These are phyloP conservation scores for Aspergillus melleus DNA, from an alignment of 2,329 filamentous ascomycete genomes.

Conservation along the genomic window DNA sequence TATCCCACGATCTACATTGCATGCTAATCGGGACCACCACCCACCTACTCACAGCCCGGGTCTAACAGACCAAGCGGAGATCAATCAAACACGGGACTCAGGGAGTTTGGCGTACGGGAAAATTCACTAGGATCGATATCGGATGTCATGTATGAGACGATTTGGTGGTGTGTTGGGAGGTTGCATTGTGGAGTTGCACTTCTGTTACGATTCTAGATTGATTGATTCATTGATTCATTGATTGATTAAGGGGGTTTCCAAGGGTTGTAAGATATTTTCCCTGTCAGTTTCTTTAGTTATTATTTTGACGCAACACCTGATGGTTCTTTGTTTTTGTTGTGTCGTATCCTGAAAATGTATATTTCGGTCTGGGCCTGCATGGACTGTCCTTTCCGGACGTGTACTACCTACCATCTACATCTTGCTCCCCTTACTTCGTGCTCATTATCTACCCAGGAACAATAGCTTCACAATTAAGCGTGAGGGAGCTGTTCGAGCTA, in stretches of 20 bases:
- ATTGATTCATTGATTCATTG: neutral
- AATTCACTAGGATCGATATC: neutral
- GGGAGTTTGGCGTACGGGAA: neutral
- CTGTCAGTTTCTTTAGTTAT: neutral
- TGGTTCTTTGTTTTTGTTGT: no score
- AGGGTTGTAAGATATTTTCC: neutral
- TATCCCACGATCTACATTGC: neutral
- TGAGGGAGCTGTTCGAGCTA: no score
- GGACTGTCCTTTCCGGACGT: no score
- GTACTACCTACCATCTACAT: no score
- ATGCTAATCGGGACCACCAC: neutral
- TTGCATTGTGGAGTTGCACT: neutral
- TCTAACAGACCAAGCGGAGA: neutral
- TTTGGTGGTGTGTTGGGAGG: neutral
- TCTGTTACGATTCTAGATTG: neutral
- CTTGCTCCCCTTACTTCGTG: no score
- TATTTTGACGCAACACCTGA: neutral
- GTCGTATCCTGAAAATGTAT: no score
- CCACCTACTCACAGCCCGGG: neutral
- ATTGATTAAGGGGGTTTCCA: neutral
- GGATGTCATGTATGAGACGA: neutral
- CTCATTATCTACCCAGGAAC: no score
- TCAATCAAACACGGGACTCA: neutral
- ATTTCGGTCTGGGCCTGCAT: no score
- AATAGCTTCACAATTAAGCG: no score